A percentile compares a stretch with the other conserved stretches of the same genome.
Conservation (phyloP, 192 early-diverging fungal genomes). For the Chytriomyces confervae region DNA sequence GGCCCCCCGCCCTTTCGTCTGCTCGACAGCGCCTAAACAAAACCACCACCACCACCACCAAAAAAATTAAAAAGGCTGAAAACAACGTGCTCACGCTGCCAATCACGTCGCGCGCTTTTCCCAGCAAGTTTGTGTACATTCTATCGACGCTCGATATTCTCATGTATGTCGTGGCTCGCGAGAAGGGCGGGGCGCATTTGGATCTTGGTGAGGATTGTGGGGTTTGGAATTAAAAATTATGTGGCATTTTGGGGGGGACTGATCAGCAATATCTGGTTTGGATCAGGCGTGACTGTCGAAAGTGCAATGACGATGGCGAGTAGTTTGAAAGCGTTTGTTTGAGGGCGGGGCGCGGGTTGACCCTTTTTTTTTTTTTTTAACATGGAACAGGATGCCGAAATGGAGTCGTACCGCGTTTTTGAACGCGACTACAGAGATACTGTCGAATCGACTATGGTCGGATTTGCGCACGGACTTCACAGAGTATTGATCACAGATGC, state of each 20-base stretch:
- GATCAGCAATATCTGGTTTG: no score
- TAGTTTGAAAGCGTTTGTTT: not conserved
- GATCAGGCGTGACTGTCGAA: constrained; percentile 16
- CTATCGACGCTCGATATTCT: constrained; percentile 63
- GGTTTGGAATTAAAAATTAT: no score
- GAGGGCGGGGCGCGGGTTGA: not conserved
- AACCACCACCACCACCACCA: not conserved
- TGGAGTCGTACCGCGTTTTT: constrained; percentile 52
- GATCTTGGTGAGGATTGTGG: constrained; percentile 6
- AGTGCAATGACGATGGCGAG: constrained; percentile 31
- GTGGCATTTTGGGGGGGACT: no score
- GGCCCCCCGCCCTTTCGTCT: not conserved
- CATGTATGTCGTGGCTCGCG: constrained; percentile 22
- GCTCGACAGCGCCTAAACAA: not conserved
- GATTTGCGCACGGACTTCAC: constrained; percentile 64
- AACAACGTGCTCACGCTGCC: constrained; percentile 62
- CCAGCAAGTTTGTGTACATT: constrained; percentile 52
- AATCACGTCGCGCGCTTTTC: constrained; percentile 56
- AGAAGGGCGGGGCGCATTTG: constrained; percentile 1
- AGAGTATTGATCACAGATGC: constrained; percentile 63
- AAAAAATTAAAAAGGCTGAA: constrained; percentile 11
- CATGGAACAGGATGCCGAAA: constrained; percentile 35
- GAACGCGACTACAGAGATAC: constrained; percentile 50
- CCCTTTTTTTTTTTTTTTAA: no score
- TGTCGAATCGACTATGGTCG: constrained; percentile 46